Evolutionary conservation across 495 filamentous ascomycete genomes (phyloP).

Genomic region (Platismatia glauca): DNA sequence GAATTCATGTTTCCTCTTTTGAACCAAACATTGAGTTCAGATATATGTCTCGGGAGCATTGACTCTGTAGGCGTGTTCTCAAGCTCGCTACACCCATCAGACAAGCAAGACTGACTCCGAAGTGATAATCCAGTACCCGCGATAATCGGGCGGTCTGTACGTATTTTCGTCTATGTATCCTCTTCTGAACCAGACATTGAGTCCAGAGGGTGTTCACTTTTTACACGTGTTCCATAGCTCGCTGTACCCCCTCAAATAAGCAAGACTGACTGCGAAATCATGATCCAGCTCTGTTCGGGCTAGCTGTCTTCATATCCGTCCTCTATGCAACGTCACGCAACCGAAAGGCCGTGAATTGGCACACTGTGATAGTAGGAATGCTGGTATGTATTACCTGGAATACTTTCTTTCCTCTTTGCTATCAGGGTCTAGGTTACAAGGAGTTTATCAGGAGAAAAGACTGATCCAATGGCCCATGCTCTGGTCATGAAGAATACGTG

Average conservation of each 20-base stretch:
- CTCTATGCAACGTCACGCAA: constrained; percentile 65
- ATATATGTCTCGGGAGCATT: no score
- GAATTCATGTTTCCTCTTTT: neutral
- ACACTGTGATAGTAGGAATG: constrained; percentile 78
- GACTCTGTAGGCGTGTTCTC: no score
- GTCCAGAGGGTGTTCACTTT: neutral
- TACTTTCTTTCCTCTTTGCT: neutral
- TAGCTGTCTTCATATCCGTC: constrained; percentile 57
- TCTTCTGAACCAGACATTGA: neutral
- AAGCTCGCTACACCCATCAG: no score
- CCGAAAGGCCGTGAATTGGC: constrained; percentile 55
- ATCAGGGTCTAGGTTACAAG: neutral
- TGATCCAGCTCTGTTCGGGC: constrained; percentile 70
- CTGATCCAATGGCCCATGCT: neutral
- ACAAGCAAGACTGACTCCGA: no score
- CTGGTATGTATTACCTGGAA: constrained; percentile 6
- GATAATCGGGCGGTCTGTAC: constrained; percentile 22
- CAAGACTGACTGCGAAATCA: no score
- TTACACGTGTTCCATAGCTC: no score
- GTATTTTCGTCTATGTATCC: neutral
- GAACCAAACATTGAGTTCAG: neutral
- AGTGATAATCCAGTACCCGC: no score
- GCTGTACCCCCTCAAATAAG: no score
- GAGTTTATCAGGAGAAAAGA: neutral
- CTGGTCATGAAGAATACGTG: neutral